phyloP scores from a whole-genome alignment of 768 basidiomycete species.

The Leccinum obscurum region DNA sequence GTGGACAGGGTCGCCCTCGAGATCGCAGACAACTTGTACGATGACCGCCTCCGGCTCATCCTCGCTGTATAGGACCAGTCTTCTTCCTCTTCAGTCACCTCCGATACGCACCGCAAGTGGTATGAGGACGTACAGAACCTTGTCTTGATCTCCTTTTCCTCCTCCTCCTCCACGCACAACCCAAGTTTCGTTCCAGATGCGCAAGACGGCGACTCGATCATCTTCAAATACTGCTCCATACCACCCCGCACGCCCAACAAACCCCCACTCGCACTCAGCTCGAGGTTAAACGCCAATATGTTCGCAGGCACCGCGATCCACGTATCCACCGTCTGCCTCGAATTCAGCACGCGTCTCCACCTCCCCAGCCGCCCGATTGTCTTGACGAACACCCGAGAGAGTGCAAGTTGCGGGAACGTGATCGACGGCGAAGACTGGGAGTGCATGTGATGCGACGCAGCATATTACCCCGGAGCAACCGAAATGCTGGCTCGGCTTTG shows the following conservation, averaged over 20 bases:
- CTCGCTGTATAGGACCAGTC: slow-evolving; percentile 15
- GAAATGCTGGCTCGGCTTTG: slow-evolving; percentile 41
- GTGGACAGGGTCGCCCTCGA: slow-evolving; percentile 22
- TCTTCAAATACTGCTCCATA: slow-evolving; percentile 64
- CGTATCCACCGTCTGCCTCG: slow-evolving; percentile 38
- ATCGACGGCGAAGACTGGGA: slow-evolving; percentile 38
- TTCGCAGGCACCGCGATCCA: slow-evolving; percentile 41
- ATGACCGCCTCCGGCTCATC: slow-evolving; percentile 18
- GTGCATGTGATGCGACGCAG: slow-evolving; percentile 12
- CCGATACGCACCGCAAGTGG: too few relatives aligned
- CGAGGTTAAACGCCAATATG: slow-evolving; percentile 72
- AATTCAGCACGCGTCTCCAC: slow-evolving; percentile 77
- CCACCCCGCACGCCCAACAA: slow-evolving; percentile 60
- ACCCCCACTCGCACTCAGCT: slow-evolving; percentile 59
- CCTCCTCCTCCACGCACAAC: not conserved
- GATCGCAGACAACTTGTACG: slow-evolving; percentile 23
- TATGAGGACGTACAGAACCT: slow-evolving; percentile 5
- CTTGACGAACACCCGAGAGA: slow-evolving; percentile 76
- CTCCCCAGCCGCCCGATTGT: slow-evolving; percentile 81
- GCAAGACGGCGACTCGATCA: slow-evolving; percentile 42
- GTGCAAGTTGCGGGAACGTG: slow-evolving; percentile 57
- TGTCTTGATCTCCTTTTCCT: slow-evolving; percentile 7
- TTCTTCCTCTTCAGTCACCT: too few relatives aligned
- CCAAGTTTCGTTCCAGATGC: slow-evolving; percentile 8
- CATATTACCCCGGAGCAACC: slow-evolving; percentile 17